Conservation (phyloP, 495 filamentous ascomycete genomes). For the Aspergillus nanangensis region DNA sequence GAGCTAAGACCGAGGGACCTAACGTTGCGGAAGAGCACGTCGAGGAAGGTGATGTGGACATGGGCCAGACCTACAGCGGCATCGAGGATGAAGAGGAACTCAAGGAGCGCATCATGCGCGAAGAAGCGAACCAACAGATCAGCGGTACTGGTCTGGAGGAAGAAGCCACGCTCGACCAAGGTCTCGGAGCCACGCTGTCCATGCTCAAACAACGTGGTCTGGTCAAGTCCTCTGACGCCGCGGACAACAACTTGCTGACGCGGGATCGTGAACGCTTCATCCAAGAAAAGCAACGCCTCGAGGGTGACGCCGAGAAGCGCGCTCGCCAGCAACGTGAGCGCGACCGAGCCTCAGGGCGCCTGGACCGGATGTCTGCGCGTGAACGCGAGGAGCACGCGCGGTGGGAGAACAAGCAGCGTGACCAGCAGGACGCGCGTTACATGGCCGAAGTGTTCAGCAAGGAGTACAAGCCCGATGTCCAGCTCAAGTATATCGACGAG, state of each 20-base stretch:
- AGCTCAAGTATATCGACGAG: slow-evolving; percentile 87
- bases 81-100: slow-evolving; percentile 52
- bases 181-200: slow-evolving; percentile 74
- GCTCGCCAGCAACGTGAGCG: slow-evolving; percentile 82
- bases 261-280: slow-evolving; percentile 80
- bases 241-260: slow-evolving; percentile 61
- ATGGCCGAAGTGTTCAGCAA: slow-evolving; percentile 79
- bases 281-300: slow-evolving; percentile 66
- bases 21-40: slow-evolving; percentile 44
- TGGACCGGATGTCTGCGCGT: slow-evolving; percentile 80
- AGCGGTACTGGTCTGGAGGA: slow-evolving; percentile 77
- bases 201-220: slow-evolving; percentile 82
- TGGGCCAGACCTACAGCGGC: slow-evolving; percentile 56
- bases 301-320: slow-evolving; percentile 69
- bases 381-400: slow-evolving; percentile 90
- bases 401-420: slow-evolving; percentile 79
- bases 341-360: slow-evolving; percentile 73
- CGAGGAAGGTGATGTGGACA: slow-evolving; percentile 57
- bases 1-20: slow-evolving; percentile 45
- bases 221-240: slow-evolving; percentile 57
- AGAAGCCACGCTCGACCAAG: slow-evolving; percentile 70
- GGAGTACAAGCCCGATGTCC: slow-evolving; percentile 84
- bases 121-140: slow-evolving; percentile 45
- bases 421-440: slow-evolving; percentile 73
- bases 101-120: slow-evolving; percentile 46